A percentile compares a stretch with the other conserved stretches of the same genome.
These are phyloP conservation scores for Halenospora varia DNA, from an alignment of 495 filamentous ascomycete genomes.

Conservation along the genomic window DNA sequence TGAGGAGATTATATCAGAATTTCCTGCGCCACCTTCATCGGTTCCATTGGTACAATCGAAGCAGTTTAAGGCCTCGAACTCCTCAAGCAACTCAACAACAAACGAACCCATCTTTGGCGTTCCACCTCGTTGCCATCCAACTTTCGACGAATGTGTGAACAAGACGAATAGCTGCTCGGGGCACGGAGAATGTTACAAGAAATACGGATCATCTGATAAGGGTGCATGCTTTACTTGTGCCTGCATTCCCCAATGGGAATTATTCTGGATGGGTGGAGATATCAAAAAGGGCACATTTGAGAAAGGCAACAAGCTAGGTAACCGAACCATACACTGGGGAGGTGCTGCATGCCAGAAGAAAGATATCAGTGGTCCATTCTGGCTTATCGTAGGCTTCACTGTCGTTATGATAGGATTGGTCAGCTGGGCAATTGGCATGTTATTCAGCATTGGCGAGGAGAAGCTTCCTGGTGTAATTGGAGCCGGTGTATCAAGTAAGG, in stretches of 20 bases:
- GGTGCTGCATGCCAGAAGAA: constrained; percentile 88
- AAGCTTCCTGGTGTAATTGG: constrained; percentile 82
- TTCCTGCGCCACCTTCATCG: background rate
- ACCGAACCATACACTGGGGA: constrained; percentile 56
- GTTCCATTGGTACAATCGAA: background rate
- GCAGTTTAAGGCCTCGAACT: constrained; percentile 4
- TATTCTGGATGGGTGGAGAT: constrained; percentile 34
- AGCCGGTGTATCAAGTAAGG: constrained; percentile 70
- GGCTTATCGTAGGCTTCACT: constrained; percentile 69
- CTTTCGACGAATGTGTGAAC: constrained; percentile 53
- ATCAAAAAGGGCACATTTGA: too few relatives aligned
- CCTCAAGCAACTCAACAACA: background rate
- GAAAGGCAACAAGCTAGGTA: background rate
- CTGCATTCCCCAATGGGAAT: constrained; percentile 53
- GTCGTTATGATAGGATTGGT: constrained; percentile 58
- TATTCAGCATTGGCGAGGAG: constrained; percentile 75
- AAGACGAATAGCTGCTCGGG: constrained; percentile 69
- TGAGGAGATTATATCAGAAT: constrained; percentile 19
- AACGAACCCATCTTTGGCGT: constrained; percentile 16
- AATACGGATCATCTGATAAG: constrained; percentile 38
- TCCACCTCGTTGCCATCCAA: constrained; percentile 53
- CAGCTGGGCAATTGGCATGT: constrained; percentile 63
- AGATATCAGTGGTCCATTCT: constrained; percentile 84
- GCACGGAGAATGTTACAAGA: constrained; percentile 67
- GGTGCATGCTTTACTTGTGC: constrained; percentile 70